Percentiles rank a stretch among this genome's conserved stretches.
phyloP scores from a whole-genome alignment of 1,284 basidiomycete species.

The Xerocomus cyaneibrunnescens region DNA sequence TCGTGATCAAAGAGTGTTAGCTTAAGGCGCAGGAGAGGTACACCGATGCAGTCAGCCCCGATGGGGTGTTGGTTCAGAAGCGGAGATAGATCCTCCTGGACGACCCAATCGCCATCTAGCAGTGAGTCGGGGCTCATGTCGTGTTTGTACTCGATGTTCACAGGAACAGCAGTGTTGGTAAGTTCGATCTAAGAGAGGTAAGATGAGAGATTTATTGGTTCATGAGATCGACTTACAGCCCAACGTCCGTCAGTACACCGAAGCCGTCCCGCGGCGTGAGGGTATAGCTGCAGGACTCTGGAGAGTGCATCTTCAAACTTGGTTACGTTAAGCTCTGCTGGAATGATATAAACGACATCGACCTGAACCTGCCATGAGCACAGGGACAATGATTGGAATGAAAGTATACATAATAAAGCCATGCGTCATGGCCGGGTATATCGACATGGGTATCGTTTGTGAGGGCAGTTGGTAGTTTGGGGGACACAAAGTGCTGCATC shows the following conservation, averaged over 20 bases:
- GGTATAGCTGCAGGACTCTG: constrained; percentile 22
- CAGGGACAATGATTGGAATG: background rate
- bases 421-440: constrained; percentile 3
- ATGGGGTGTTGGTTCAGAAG: constrained; percentile 15
- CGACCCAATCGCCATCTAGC: constrained; percentile 21
- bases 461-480: constrained; percentile 1
- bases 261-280: constrained; percentile 28
- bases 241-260: constrained; percentile 17
- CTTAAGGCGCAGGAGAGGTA: constrained; percentile 29
- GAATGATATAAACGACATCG: constrained; percentile 10
- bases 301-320: too few relatives aligned
- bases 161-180: constrained; percentile 16
- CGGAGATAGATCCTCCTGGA: constrained; percentile 24
- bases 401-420: background rate
- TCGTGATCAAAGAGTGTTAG: constrained; percentile 23
- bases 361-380: background rate
- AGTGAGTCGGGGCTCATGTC: constrained; percentile 4
- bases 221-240: constrained; percentile 21
- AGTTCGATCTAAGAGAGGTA: constrained; percentile 21
- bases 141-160: constrained; percentile 10
- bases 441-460: background rate
- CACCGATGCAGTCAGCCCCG: background rate
- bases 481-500: background rate
- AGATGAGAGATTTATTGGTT: background rate
- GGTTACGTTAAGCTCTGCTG: constrained; percentile 18